Percentiles rank a stretch among this genome's conserved stretches.
Evolutionary conservation across 257 asterid species (phyloP).

Genomic region (Nicotiana tomentosiformis): DNA sequence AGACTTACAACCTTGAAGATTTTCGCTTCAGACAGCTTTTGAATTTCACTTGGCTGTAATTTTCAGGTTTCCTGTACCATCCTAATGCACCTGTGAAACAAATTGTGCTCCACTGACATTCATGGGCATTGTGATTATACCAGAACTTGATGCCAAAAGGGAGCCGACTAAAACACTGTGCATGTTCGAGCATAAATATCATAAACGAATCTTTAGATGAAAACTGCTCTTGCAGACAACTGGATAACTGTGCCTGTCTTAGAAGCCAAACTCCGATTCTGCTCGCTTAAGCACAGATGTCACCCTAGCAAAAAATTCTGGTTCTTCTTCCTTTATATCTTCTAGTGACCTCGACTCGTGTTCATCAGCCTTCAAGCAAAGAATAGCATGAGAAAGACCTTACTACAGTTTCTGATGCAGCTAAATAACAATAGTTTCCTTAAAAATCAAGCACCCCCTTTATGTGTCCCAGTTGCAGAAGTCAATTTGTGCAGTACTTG

Average conservation of each 20-base stretch:
- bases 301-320: constrained; percentile 62
- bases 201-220: background rate
- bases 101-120: background rate
- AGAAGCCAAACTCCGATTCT: constrained; percentile 54
- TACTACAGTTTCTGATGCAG: background rate
- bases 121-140: background rate
- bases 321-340: constrained; percentile 60
- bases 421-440: background rate
- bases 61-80: background rate
- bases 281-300: constrained; percentile 78
- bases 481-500: background rate
- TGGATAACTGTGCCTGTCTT: background rate
- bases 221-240: background rate
- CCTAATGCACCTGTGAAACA: background rate
- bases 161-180: background rate
- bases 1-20: background rate
- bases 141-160: background rate
- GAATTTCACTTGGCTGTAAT: background rate
- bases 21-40: background rate
- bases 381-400: background rate
- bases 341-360: constrained; percentile 81
- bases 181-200: background rate
- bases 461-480: background rate
- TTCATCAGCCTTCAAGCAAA: constrained; percentile 65
- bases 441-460: background rate